These are phyloP conservation scores for Allantophomopsis cytisporea DNA, from an alignment of 2,329 filamentous ascomycete species.

Conservation along the genomic window DNA sequence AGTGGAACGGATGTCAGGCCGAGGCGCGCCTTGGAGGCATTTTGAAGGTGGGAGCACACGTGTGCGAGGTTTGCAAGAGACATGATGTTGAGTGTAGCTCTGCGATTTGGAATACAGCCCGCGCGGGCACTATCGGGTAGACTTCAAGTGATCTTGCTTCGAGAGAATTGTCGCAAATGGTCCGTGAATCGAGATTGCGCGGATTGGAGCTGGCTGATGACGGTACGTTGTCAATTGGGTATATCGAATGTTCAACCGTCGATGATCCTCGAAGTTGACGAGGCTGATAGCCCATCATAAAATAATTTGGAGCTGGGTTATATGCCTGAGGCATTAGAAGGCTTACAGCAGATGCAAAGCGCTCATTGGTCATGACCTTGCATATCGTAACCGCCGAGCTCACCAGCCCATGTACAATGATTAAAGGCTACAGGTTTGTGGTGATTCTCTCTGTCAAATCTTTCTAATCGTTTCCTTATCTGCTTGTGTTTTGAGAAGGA, in stretches of 20 bases:
- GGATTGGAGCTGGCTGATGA: too few relatives aligned
- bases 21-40: slow-evolving; percentile 56
- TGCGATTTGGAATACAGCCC: slow-evolving; percentile 6
- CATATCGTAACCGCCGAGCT: slow-evolving; percentile 3
- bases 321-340: background rate
- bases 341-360: background rate
- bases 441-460: too few relatives aligned
- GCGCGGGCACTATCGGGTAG: slow-evolving; percentile 7
- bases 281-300: background rate
- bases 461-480: too few relatives aligned
- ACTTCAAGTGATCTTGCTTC: too few relatives aligned
- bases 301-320: background rate
- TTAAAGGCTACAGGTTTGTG: too few relatives aligned
- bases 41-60: slow-evolving; percentile 63
- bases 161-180: too few relatives aligned
- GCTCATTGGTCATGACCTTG: background rate
- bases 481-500: too few relatives aligned
- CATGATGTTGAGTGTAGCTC: slow-evolving; percentile 28
- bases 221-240: too few relatives aligned
- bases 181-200: too few relatives aligned
- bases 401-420: background rate
- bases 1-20: slow-evolving; percentile 56
- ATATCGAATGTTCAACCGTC: too few relatives aligned
- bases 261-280: too few relatives aligned
- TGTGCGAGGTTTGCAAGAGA: slow-evolving; percentile 58